Conservation (phyloP, 2,329 filamentous ascomycete species). For the Colletotrichum lindemuthianum region DNA sequence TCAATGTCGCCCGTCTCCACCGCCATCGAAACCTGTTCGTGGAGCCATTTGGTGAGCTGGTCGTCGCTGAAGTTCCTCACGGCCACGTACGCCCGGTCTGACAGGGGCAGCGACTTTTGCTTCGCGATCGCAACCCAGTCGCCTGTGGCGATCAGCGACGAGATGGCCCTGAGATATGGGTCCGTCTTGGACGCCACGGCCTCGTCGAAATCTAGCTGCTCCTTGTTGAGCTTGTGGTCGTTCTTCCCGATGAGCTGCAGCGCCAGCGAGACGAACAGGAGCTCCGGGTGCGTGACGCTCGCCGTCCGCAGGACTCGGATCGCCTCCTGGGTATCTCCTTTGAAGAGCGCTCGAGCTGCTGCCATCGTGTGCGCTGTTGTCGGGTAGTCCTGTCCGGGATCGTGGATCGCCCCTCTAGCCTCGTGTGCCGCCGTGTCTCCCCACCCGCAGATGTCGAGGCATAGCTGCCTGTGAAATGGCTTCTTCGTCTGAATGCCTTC, state of each 20-base stretch:
- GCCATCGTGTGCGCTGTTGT: conserved; percentile 75
- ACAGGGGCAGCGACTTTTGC: conserved; percentile 77
- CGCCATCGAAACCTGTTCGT: conserved; percentile 69
- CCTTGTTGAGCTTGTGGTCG: conserved; percentile 54
- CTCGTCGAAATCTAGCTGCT: conserved; percentile 68
- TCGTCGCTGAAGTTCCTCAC: conserved; percentile 72
- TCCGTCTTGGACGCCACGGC: conserved; percentile 73
- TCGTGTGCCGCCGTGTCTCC: conserved; percentile 60
- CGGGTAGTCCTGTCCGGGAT: conserved; percentile 58
- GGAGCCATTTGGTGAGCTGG: conserved; percentile 73
- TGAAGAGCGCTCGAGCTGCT: conserved; percentile 79
- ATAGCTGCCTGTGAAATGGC: conserved; percentile 78
- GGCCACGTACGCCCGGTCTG: conserved; percentile 79
- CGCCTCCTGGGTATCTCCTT: conserved; percentile 74
- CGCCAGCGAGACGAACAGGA: conserved; percentile 74
- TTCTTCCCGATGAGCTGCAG: conserved; percentile 70
- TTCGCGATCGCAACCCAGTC: conserved; percentile 80
- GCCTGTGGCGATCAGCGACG: conserved; percentile 79
- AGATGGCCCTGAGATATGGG: conserved; percentile 82
- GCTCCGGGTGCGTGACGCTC: conserved; percentile 69
- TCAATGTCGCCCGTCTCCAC: conserved; percentile 77
- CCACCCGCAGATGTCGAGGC: conserved; percentile 79
- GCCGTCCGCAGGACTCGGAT: conserved; percentile 76
- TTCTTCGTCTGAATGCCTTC: conserved; percentile 71
- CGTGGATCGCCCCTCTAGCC: conserved; percentile 42